Base-by-base conservation (phyloP, 805 yeast genomes). In the Huiozyma sinensis region DNA sequence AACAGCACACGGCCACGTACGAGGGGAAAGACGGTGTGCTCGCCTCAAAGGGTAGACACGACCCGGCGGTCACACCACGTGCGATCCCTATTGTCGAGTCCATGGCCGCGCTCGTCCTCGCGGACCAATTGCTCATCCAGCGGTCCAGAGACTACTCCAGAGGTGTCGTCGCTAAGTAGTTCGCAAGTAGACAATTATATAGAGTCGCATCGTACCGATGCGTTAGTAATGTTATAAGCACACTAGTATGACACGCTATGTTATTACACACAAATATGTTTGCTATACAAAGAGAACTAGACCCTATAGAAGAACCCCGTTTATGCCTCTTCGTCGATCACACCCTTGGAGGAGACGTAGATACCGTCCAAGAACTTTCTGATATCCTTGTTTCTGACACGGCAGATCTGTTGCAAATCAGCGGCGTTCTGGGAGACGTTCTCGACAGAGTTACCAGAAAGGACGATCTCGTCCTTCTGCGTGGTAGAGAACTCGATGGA, bases 301-400 rank as follows among this genome's bases (percentile, higher is more conserved):
- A 17, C 24, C 24, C 24, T 17, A 4, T 17, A 17, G 24, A 17
- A 17, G 24, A 17, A 17, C 24, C 24, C 24, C 24, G 24, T 17
- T 61, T 65, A 67, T 32, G 58, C 60, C 39, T 81, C 89, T 69
- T 81, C 84, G 54, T 72, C 83, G 67, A 90, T 77, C 69, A 76
- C 75, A 66, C 95, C 95, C 75, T 83, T 84, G 77, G 84, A 92
- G 58, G 97, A 89, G 64, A 90, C 98, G 73, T 90, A 90, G 77
- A 90, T 89, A 88, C 99, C 99, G 74, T 94, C 98, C 80, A 92
- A 84, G 81, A 92, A 92, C 81, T 92, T 92, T 77, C 97, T 86
- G 88, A 92, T 92, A 92, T 90, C 98, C 90, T 92, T 92, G 92
- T 90, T 90, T 80, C 95, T 85, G 69, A 88, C 97, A 72, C 94